Evolutionary conservation across 371 early-diverging fungal genomes (phyloP).

Genomic region (Mortierella sp.): DNA sequence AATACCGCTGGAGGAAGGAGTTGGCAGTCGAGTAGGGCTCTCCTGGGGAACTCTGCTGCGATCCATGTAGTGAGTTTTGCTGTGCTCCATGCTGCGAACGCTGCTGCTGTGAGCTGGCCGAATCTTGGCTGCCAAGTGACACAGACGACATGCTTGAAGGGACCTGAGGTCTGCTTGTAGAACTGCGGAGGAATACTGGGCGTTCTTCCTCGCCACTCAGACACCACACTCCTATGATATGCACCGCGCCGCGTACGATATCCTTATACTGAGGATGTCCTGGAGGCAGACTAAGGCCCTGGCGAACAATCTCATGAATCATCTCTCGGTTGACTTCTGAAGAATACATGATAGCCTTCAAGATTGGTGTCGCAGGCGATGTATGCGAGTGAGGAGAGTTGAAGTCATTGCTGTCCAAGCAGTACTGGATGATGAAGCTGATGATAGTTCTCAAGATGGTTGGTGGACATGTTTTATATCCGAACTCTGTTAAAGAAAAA

Average conservation of each 20-base stretch:
- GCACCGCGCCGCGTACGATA: conserved; percentile 73
- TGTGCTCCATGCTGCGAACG: background rate
- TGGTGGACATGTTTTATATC: conserved; percentile 80
- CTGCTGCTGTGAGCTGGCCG: background rate
- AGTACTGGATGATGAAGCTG: conserved; percentile 72
- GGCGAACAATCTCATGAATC: conserved; percentile 81
- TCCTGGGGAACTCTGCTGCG: conserved; percentile 13
- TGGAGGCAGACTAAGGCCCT: conserved; percentile 71
- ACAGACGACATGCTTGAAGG: conserved; percentile 19
- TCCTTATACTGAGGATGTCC: conserved; percentile 66
- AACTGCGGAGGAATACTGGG: conserved; percentile 69
- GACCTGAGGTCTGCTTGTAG: conserved; percentile 45
- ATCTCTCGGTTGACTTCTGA: conserved; percentile 76
- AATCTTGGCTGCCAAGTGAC: conserved; percentile 39
- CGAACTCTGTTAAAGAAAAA: conserved; percentile 46
- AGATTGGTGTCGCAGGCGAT: conserved; percentile 74
- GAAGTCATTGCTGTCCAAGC: conserved; percentile 66
- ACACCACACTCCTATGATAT: conserved; percentile 80
- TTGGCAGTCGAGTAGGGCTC: conserved; percentile 60
- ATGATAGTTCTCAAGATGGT: conserved; percentile 73
- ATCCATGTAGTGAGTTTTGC: conserved; percentile 6
- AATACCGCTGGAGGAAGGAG: conserved; percentile 67
- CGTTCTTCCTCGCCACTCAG: conserved; percentile 75
- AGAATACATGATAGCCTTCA: conserved; percentile 74
- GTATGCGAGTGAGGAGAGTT: conserved; percentile 56